Evolutionary conservation across 2,329 filamentous ascomycete species (phyloP).

Genomic region (Lecanosticta acicola): DNA sequence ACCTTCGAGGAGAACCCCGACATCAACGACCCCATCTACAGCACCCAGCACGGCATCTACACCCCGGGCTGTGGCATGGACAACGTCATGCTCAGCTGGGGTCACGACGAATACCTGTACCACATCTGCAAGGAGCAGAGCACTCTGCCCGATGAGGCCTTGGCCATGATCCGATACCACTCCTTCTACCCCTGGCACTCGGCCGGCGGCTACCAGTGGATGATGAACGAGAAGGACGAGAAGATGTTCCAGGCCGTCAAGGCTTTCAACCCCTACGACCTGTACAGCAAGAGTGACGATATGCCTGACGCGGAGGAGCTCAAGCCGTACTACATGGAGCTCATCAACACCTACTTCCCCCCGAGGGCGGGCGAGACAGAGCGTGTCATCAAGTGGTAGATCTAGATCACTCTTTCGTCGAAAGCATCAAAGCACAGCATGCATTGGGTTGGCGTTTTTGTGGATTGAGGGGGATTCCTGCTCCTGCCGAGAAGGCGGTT

Average conservation of each 20-base stretch:
- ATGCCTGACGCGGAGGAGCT: constrained; percentile 69
- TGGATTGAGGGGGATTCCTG: constrained; percentile 4
- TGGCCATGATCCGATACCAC: constrained; percentile 92
- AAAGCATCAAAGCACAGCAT: too few relatives aligned
- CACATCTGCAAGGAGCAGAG: constrained; percentile 79
- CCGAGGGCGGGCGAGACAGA: constrained; percentile 30
- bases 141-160: constrained; percentile 69
- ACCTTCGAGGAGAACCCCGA: constrained; percentile 77
- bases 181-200: constrained; percentile 90
- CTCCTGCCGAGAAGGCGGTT: constrained; percentile 8
- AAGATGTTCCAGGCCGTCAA: constrained; percentile 73
- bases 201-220: constrained; percentile 69
- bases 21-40: constrained; percentile 62
- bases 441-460: not conserved
- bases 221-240: constrained; percentile 79
- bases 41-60: constrained; percentile 75
- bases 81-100: constrained; percentile 86
- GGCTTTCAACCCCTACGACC: constrained; percentile 85
- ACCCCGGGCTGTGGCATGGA: constrained; percentile 71
- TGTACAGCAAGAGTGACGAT: constrained; percentile 87
- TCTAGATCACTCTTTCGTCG: not conserved
- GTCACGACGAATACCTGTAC: constrained; percentile 84
- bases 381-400: constrained; percentile 63
- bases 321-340: constrained; percentile 69
- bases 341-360: constrained; percentile 62